phyloP scores from a whole-genome alignment of 345 rosid species.

The Eucalyptus sideroxylon region DNA sequence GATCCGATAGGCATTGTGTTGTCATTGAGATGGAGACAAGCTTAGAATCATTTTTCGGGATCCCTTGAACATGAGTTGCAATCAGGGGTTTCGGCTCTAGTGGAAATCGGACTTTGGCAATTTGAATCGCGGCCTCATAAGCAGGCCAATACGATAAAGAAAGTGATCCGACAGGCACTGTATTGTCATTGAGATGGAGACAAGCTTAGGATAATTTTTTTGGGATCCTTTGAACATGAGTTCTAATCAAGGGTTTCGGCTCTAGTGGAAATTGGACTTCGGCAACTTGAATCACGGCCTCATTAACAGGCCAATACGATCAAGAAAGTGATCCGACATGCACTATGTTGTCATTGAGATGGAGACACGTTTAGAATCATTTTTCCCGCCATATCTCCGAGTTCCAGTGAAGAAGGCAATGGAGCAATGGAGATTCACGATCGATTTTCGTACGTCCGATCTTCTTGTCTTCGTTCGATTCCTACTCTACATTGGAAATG shows the following conservation, averaged over 20 bases:
- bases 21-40: too few relatives aligned
- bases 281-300: neutral
- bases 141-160: too few relatives aligned
- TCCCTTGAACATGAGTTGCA: too few relatives aligned
- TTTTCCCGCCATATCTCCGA: neutral
- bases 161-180: too few relatives aligned
- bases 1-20: too few relatives aligned
- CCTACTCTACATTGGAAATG: neutral
- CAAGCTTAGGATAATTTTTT: too few relatives aligned
- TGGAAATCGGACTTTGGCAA: too few relatives aligned
- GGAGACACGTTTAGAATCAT: neutral
- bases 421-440: neutral
- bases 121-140: too few relatives aligned
- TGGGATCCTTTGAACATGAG: neutral
- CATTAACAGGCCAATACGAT: neutral
- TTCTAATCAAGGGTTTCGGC: neutral
- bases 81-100: too few relatives aligned
- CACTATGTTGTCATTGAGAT: neutral
- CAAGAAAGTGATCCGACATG: neutral
- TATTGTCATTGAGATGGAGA: too few relatives aligned
- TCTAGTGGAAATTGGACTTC: neutral
- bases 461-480: neutral
- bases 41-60: too few relatives aligned
- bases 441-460: neutral
- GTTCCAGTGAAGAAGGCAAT: neutral